Conservation (phyloP, 768 basidiomycete species). For the Guyanaporus albipodus region DNA sequence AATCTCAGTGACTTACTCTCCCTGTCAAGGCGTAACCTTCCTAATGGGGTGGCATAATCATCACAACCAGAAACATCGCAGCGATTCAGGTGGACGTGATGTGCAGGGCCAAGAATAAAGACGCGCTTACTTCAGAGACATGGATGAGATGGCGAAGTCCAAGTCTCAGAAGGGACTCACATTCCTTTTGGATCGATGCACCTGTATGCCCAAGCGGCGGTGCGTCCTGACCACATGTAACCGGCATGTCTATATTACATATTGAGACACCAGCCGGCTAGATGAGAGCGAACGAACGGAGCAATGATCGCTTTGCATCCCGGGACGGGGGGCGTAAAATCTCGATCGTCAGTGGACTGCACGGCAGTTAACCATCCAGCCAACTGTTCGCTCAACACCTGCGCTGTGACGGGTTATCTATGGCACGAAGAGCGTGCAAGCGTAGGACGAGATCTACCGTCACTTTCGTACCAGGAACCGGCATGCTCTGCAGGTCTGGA, state of each 20-base stretch:
- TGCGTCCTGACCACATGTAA: constrained; percentile 88
- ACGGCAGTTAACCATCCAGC: constrained; percentile 60
- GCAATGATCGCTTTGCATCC: constrained; percentile 89
- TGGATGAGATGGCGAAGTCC: constrained; percentile 4
- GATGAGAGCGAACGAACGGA: constrained; percentile 57
- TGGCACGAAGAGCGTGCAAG: constrained; percentile 14
- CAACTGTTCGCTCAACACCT: constrained; percentile 59
- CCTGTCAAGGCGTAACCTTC: constrained; percentile 71
- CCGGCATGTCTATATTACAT: constrained; percentile 76
- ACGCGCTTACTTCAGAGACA: constrained; percentile 67
- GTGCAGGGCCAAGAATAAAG: constrained; percentile 94
- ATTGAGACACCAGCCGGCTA: constrained; percentile 6
- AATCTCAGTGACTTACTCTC: constrained; percentile 52
- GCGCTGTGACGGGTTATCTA: constrained; percentile 37
- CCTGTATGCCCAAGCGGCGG: constrained; percentile 96
- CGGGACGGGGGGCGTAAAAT: constrained; percentile 62
- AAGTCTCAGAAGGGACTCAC: constrained; percentile 46
- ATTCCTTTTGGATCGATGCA: constrained; percentile 77
- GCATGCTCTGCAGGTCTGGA: constrained; percentile 74
- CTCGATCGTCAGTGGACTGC: constrained; percentile 37
- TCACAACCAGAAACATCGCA: constrained; percentile 83
- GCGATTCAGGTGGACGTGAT: constrained; percentile 82
- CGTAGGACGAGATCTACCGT: constrained; percentile 43
- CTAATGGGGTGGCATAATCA: constrained; percentile 82
- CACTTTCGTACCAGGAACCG: constrained; percentile 81